phyloP scores from a whole-genome alignment of 192 early-diverging fungal genomes.

The Physocladia obscura region DNA sequence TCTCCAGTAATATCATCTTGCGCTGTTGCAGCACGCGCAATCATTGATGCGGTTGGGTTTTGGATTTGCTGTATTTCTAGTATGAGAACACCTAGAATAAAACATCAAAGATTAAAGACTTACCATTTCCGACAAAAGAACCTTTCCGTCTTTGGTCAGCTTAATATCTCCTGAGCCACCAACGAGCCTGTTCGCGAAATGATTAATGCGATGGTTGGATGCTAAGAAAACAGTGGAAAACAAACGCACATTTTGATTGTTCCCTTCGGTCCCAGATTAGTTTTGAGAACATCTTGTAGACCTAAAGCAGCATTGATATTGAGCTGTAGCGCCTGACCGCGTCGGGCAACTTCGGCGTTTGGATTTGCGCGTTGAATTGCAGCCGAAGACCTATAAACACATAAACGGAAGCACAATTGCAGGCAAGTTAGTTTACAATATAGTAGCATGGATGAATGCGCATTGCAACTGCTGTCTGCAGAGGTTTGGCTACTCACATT shows the following conservation, averaged over 20 bases:
- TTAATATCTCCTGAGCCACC: conserved; percentile 95
- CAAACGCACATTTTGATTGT: conserved; percentile 99
- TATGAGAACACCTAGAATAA: too few species aligned
- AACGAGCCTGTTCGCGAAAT: conserved; percentile 86
- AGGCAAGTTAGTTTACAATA: too few species aligned
- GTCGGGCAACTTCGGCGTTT: conserved; percentile 96
- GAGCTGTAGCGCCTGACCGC: conserved; percentile 94
- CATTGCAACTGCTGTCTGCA: too few species aligned
- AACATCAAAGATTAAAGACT: neutral
- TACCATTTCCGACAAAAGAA: conserved; percentile 97
- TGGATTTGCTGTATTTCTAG: conserved; percentile 99
- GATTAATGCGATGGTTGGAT: too few species aligned
- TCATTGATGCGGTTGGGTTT: conserved; percentile 99
- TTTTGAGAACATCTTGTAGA: conserved; percentile 90
- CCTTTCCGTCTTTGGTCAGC: conserved; percentile 99
- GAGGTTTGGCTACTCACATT: too few species aligned
- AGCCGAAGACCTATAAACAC: conserved; percentile 71
- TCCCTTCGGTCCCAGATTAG: conserved; percentile 96
- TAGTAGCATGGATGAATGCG: too few species aligned
- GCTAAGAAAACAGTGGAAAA: too few species aligned
- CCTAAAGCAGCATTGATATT: conserved; percentile 96
- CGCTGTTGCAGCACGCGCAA: conserved; percentile 96
- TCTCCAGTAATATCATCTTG: conserved; percentile 99
- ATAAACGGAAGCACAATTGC: too few species aligned
- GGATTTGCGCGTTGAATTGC: conserved; percentile 95